These are phyloP conservation scores for Agrocybe chaxingu DNA, from an alignment of 768 basidiomycete species.

Conservation along the genomic window DNA sequence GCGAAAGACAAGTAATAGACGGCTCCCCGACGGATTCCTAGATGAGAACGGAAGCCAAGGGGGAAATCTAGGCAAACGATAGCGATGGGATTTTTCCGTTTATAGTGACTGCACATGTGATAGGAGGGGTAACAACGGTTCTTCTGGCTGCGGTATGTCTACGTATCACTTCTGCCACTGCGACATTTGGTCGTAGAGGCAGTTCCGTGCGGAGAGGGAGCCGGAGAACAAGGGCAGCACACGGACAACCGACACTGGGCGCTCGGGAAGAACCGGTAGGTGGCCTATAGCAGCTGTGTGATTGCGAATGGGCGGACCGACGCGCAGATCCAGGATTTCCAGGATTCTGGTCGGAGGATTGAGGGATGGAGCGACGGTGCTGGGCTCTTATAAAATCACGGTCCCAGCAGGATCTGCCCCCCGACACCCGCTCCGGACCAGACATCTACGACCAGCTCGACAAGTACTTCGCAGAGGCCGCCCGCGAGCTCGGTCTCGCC, in stretches of 20 bases:
- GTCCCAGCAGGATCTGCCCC: neutral
- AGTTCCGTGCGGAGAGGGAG: conserved; percentile 18
- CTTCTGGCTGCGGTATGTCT: neutral
- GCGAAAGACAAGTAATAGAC: neutral
- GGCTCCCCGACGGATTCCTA: too few relatives aligned
- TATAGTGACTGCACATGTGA: conserved; percentile 15
- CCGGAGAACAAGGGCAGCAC: conserved; percentile 12
- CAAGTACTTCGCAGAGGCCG: conserved; percentile 61
- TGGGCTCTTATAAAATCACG: conserved; percentile 27
- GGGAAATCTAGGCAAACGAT: conserved; percentile 9
- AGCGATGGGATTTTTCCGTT: conserved; percentile 1
- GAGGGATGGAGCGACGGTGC: conserved; percentile 31
- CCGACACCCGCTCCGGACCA: conserved; percentile 35
- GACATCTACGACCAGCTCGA: conserved; percentile 76
- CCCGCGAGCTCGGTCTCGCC: conserved; percentile 59
- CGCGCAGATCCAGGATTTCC: conserved; percentile 2
- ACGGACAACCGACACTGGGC: conserved; percentile 13
- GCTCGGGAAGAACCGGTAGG: conserved; percentile 28
- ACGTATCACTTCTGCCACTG: conserved; percentile 1
- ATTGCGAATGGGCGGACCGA: neutral
- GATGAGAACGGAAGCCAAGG: conserved; percentile 13
- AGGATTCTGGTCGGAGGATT: conserved; percentile 28
- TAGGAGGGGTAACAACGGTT: conserved; percentile 1
- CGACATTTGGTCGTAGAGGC: conserved; percentile 1
- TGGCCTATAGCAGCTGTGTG: conserved; percentile 10